Evolutionary conservation across 2,329 filamentous ascomycete species (phyloP).

Genomic region (Diaporthe australafricana): DNA sequence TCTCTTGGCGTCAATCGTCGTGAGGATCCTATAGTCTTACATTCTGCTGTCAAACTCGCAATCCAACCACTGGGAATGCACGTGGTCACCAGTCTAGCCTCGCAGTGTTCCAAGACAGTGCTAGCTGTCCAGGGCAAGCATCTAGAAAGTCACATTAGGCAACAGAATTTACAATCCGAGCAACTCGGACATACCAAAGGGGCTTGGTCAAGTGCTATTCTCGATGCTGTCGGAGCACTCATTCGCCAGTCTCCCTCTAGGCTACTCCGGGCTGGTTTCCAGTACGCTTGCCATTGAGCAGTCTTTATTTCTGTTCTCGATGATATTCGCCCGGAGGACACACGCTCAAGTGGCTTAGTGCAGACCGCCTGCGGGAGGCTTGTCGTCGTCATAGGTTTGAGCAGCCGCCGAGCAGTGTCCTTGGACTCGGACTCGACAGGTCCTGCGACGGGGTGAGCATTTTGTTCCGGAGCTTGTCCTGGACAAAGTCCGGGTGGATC

Average conservation of each 20-base stretch:
- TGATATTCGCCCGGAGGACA: not conserved
- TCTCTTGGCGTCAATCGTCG: slow-evolving; percentile 2
- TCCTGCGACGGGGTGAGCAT: not conserved
- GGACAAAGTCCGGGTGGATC: not conserved
- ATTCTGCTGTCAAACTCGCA: not conserved
- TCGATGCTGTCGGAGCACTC: not conserved
- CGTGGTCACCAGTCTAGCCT: slow-evolving; percentile 15
- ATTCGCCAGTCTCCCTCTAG: not conserved
- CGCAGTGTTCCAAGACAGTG: not conserved
- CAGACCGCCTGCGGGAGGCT: not conserved
- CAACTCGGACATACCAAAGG: not conserved
- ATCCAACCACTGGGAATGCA: slow-evolving; percentile 18
- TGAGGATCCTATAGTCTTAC: slow-evolving; percentile 4
- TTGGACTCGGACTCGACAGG: not conserved
- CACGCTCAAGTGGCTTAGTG: too few species aligned
- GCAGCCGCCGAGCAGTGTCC: not conserved
- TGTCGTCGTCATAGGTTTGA: not conserved
- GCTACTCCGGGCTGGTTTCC: not conserved
- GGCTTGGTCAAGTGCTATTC: not conserved
- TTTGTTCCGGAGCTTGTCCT: not conserved
- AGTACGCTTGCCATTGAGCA: not conserved
- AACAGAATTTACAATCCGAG: slow-evolving; percentile 4
- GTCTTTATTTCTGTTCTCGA: not conserved
- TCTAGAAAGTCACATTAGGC: slow-evolving; percentile 21
- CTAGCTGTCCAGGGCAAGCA: not conserved